Conservation (phyloP, 2,329 filamentous ascomycete species). For the Fusarium oxysporum region DNA sequence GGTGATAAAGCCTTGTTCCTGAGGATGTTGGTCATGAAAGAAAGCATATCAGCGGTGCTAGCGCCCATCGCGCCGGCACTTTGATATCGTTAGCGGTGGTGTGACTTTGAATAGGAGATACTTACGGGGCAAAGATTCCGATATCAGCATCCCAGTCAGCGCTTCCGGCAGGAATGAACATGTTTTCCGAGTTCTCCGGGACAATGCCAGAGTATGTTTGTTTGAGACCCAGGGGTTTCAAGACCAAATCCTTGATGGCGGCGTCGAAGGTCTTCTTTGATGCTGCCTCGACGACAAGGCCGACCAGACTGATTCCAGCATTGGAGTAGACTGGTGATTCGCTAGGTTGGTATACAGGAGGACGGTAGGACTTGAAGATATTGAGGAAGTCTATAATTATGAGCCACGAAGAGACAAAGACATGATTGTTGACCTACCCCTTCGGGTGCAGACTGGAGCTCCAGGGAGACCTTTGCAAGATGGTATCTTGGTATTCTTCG, state of each 20-base stretch:
- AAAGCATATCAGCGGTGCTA: not conserved
- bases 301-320: not conserved
- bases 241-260: not conserved
- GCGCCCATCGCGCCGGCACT: constrained; percentile 7
- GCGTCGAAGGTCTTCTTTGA: not conserved
- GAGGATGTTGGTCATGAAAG: not conserved
- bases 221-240: not conserved
- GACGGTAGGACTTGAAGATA: not conserved
- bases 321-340: constrained; percentile 5
- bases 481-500: fast-evolving
- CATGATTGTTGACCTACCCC: not conserved
- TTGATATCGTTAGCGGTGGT: too few relatives aligned
- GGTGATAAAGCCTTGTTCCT: too few relatives aligned
- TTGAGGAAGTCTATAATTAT: not conserved
- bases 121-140: constrained; percentile 1
- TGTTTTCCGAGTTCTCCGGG: fast-evolving
- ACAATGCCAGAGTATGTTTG: not conserved
- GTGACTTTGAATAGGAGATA: not conserved
- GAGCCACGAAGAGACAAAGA: not conserved
- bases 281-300: constrained; percentile 2
- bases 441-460: not conserved
- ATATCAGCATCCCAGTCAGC: constrained; percentile 1
- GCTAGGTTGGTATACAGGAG: not conserved
- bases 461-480: not conserved
- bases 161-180: not conserved